Base-by-base conservation (phyloP, 805 yeast species). In the Starmerella ratchasimensis region DNA sequence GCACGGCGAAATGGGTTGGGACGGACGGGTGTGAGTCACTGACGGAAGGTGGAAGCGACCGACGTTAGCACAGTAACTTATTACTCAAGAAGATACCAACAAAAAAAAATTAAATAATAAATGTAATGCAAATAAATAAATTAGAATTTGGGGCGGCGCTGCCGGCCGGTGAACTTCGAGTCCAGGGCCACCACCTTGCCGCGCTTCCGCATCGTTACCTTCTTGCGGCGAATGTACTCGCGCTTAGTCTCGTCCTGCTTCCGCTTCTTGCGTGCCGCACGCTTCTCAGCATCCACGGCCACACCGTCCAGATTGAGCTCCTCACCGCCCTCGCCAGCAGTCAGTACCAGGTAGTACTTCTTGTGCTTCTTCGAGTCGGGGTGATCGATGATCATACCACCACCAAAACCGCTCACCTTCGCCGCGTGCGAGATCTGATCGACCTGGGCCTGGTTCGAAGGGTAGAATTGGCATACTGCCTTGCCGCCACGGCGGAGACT, bases 401-500 rank as follows among this genome's bases (percentile, higher is more conserved):
- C 96, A 40, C 83, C 88, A 58, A 90, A 90, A 1, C 98, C 98
- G 0, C 96, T 78, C 5, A 80, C 76, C 58, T 84, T 88, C 8
- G 98, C 97, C 18, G 94, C 80, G 28, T 68, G 68, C 37, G 81
- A 63, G 22, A 90, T 82, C 33, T 72, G 68, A 42, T 81, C 79
- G 8, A 76, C 74, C 58, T 90, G 97, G 23, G 67, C 70, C 47
- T 90, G 95, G 59, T 84, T 80, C 57, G 75, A 74, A 9, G 98
- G 98, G 60, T 90, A 90, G 56, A 88, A 90, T 60, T 90, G 98
- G 16, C 94, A 95, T 20, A 82, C 95, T 48, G 88, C 93, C 60
- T 90, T 90, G 5, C 98, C 98, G 34, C 98, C 98, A 55, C 94
- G 72, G 54, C 72, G 78, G 58, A 90, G 65, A 25, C 83, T 65